Evolutionary conservation across 305 asterid species (phyloP).

Genomic region (Salvia sclarea): DNA sequence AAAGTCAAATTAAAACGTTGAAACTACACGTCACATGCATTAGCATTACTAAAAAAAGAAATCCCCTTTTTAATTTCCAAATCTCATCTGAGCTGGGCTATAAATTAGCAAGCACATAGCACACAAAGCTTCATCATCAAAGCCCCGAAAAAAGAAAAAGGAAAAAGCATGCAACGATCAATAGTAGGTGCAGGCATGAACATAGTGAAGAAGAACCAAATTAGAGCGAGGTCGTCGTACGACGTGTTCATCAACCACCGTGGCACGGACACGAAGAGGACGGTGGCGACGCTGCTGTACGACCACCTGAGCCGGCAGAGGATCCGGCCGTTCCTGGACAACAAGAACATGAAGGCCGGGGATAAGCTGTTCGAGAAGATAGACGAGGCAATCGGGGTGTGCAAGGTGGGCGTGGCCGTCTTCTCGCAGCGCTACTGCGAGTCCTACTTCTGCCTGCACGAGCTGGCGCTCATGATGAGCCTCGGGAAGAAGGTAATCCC

Average conservation of each 20-base stretch:
- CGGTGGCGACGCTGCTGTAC: constrained; percentile 43
- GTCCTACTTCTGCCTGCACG: constrained; percentile 62
- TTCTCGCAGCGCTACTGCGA: constrained; percentile 65
- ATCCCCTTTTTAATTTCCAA: background rate
- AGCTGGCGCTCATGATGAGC: constrained; percentile 51
- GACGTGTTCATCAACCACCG: constrained; percentile 65
- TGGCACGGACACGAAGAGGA: constrained; percentile 51
- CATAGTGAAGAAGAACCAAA: background rate
- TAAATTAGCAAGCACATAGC: background rate
- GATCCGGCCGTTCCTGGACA: constrained; percentile 48
- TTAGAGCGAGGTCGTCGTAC: background rate
- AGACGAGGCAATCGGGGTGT: constrained; percentile 34
- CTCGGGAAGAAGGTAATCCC: constrained; percentile 53
- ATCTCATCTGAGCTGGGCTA: background rate
- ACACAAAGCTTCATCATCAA: background rate
- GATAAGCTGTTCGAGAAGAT: constrained; percentile 55
- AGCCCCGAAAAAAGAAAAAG: background rate
- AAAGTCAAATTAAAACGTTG: background rate
- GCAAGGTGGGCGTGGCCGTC: constrained; percentile 54
- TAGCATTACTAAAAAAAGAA: background rate
- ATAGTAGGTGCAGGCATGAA: background rate
- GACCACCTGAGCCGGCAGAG: constrained; percentile 35
- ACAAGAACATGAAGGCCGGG: constrained; percentile 62
- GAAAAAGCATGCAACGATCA: background rate
- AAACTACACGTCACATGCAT: background rate